phyloP scores from a whole-genome alignment of 106 monocot genomes.

The Hemerocallis citrina region DNA sequence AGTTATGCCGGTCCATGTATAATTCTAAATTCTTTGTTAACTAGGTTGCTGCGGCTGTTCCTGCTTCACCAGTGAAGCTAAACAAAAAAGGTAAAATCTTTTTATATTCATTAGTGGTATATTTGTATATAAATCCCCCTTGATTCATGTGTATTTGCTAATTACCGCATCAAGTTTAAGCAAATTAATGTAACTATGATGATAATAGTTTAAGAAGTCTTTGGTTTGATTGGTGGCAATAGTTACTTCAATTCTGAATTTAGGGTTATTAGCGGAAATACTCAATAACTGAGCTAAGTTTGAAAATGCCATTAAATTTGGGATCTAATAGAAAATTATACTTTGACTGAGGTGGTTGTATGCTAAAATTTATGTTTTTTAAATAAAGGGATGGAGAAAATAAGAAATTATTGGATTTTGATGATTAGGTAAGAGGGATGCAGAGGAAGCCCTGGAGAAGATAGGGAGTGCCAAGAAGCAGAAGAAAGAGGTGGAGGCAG shows the following conservation, averaged over 20 bases:
- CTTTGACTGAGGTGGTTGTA: neutral
- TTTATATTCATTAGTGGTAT: no score
- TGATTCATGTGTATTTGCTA: no score
- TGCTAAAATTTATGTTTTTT: neutral
- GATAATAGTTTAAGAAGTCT: no score
- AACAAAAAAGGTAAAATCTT: slow-evolving; percentile 39
- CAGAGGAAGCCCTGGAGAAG: slow-evolving; percentile 48
- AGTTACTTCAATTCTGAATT: no score
- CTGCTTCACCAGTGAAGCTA: slow-evolving; percentile 19
- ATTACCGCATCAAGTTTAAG: no score
- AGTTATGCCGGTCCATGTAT: no score
- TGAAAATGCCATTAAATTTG: no score
- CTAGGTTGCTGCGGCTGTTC: slow-evolving; percentile 18
- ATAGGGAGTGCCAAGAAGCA: slow-evolving; percentile 43
- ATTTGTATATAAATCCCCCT: no score
- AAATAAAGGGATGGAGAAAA: no score
- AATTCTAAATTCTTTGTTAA: neutral
- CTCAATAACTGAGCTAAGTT: neutral
- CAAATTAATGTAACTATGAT: no score
- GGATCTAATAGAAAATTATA: neutral
- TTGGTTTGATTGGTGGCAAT: no score
- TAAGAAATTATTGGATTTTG: neutral
- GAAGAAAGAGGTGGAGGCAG: slow-evolving; percentile 34
- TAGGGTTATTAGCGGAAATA: no score
- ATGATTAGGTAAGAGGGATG: slow-evolving; percentile 48